Evolutionary conservation across 257 asterid species (phyloP).

Genomic region (Cinchona pubescens): DNA sequence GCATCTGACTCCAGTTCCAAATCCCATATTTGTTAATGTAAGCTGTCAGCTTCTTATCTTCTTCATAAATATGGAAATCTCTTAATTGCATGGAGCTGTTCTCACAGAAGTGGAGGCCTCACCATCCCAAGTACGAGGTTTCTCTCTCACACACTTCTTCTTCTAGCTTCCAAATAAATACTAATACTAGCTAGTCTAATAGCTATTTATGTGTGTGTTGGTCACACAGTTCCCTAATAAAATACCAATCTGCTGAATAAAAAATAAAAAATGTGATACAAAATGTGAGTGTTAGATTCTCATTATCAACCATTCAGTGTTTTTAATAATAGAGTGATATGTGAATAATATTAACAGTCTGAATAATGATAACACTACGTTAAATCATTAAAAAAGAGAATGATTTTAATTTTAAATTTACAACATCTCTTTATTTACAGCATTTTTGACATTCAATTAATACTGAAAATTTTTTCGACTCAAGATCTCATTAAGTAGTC

Average conservation of each 20-base stretch:
- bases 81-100: slow-evolving; percentile 4
- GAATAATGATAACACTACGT: too few relatives aligned
- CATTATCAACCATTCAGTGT: too few relatives aligned
- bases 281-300: not conserved
- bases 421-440: too few relatives aligned
- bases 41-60: slow-evolving; percentile 22
- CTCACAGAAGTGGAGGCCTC: not conserved
- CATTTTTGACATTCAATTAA: too few relatives aligned
- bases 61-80: slow-evolving; percentile 28
- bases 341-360: too few relatives aligned
- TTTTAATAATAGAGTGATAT: too few relatives aligned
- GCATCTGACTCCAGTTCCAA: slow-evolving; percentile 37
- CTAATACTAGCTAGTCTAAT: not conserved
- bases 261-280: too few relatives aligned
- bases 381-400: too few relatives aligned
- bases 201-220: not conserved
- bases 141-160: not conserved
- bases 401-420: too few relatives aligned
- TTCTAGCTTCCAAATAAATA: slow-evolving; percentile 1
- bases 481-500: too few relatives aligned
- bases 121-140: not conserved
- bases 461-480: too few relatives aligned
- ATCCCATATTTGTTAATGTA: slow-evolving; percentile 31
- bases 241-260: not conserved
- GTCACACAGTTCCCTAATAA: too few relatives aligned